A percentile compares a stretch with the other conserved stretches of the same genome.
These are phyloP conservation scores for Mucor piriformis DNA, from an alignment of 371 early-diverging fungal genomes.

Conservation along the genomic window DNA sequence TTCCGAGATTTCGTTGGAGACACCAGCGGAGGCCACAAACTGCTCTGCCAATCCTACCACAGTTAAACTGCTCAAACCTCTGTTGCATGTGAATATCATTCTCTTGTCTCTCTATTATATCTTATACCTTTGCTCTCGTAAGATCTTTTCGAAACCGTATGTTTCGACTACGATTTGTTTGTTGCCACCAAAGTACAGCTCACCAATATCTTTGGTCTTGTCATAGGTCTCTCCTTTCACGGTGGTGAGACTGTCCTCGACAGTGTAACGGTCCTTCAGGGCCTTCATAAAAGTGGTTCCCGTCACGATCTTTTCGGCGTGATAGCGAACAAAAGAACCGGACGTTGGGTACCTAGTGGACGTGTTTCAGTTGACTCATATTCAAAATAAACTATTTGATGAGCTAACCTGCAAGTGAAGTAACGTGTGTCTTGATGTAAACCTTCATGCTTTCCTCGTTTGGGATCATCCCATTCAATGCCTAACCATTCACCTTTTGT, in stretches of 20 bases:
- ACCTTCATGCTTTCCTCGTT: conserved; percentile 86
- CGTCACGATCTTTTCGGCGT: conserved; percentile 53
- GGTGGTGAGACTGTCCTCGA: conserved; percentile 5
- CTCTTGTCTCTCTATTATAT: neutral
- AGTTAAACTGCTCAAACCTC: conserved; percentile 45
- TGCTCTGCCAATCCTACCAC: conserved; percentile 61
- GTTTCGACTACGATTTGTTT: conserved; percentile 70
- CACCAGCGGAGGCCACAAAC: conserved; percentile 40
- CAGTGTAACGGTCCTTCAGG: conserved; percentile 60
- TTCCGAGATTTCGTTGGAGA: conserved; percentile 21
- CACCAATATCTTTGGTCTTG: conserved; percentile 35
- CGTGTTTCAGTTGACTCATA: neutral
- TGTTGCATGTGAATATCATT: conserved; percentile 4
- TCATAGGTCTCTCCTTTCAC: conserved; percentile 22
- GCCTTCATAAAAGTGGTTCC: conserved; percentile 60
- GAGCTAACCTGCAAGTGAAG: conserved; percentile 66
- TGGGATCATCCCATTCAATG: conserved; percentile 84
- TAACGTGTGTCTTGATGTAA: conserved; percentile 63
- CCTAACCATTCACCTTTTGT: conserved; percentile 81
- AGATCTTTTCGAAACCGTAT: conserved; percentile 80
- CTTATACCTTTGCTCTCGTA: conserved; percentile 52
- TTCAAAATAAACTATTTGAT: neutral
- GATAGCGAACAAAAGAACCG: conserved; percentile 78
- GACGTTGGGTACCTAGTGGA: conserved; percentile 38
- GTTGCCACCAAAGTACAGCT: conserved; percentile 51